Evolutionary conservation across 768 basidiomycete species (phyloP), one percentile per base, ranked within the genome.

Genomic region (Cytidiella melzeri): DNA sequence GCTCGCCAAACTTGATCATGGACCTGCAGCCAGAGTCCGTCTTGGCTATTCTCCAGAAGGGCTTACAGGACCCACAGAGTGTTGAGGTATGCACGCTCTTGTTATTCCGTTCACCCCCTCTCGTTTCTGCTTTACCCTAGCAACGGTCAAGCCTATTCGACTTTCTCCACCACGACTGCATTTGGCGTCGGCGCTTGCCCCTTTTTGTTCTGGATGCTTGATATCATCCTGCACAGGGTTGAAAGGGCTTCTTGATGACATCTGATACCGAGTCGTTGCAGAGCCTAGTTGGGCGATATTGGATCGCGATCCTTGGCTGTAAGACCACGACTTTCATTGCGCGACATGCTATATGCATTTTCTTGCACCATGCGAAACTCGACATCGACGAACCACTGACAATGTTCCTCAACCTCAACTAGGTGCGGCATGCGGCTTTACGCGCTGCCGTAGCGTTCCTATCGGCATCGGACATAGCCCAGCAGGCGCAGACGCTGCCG

Each of bases 371-470:
- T n/a, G n/a, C n/a, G n/a, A n/a, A n/a, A n/a, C n/a, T n/a, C n/a
- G n/a, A n/a, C n/a, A n/a, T n/a, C n/a, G n/a, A n/a, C n/a, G n/a
- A n/a, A n/a, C n/a, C n/a, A n/a, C n/a, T n/a, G n/a, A n/a, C n/a
- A 34, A 15, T 15, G 15, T 15, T 34, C 7, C 7, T 34, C 34
- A 47, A 23, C 41, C 21, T 38, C 43, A 9, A 34, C 0, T 58
- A 88, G 83, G 85, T 89, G 48, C 80, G 87, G 6, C 80, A 81
- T 27, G 82, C 88, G 1, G 80, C 87, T 1, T 75, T 91, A 12
- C 71, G 79, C 3, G 85, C 87, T 0, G 78, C 82, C 0, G 81
- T 83, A 0, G 77, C 81, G 0, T 91, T 86, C 62, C 72, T 91
- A 25, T 73, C 75, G 3, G 72, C 80, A 9, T 79, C 76, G 18